A percentile compares a stretch with the other conserved stretches of the same genome.
These are phyloP conservation scores for Mortierella sp. DNA, from an alignment of 371 early-diverging fungal species.

Conservation along the genomic window DNA sequence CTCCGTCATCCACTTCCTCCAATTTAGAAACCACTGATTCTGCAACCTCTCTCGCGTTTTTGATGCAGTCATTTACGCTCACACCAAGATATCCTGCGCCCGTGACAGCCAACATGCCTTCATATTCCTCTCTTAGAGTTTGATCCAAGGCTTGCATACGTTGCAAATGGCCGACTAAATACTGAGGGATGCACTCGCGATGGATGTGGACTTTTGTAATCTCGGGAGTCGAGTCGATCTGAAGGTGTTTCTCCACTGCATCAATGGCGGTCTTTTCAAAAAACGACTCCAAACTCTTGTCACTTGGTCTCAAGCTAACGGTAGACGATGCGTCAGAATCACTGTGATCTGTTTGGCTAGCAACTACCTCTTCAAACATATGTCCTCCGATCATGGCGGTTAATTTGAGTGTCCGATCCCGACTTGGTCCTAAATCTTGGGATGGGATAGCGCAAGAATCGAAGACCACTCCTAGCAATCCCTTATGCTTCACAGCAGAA, in stretches of 20 bases:
- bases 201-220: slow-evolving; percentile 69
- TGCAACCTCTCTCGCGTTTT: slow-evolving; percentile 77
- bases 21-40: slow-evolving; percentile 48
- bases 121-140: slow-evolving; percentile 60
- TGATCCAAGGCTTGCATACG: slow-evolving; percentile 74
- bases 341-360: neutral
- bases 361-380: slow-evolving; percentile 67
- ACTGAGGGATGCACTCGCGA: slow-evolving; percentile 92
- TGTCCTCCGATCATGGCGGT: slow-evolving; percentile 96
- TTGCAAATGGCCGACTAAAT: slow-evolving; percentile 83
- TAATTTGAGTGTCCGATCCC: slow-evolving; percentile 64
- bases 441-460: slow-evolving; percentile 86
- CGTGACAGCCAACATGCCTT: slow-evolving; percentile 73
- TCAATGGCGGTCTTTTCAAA: slow-evolving; percentile 58
- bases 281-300: slow-evolving; percentile 23
- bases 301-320: neutral
- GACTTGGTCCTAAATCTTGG: slow-evolving; percentile 66
- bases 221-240: slow-evolving; percentile 67
- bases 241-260: slow-evolving; percentile 67
- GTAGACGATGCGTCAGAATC: neutral
- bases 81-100: slow-evolving; percentile 91
- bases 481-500: slow-evolving; percentile 63
- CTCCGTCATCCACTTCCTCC: slow-evolving; percentile 44
- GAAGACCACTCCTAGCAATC: slow-evolving; percentile 89
- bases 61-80: slow-evolving; percentile 89